Conservation (phyloP, 2,329 filamentous ascomycete species). For the Basipetospora chlamydospora region DNA sequence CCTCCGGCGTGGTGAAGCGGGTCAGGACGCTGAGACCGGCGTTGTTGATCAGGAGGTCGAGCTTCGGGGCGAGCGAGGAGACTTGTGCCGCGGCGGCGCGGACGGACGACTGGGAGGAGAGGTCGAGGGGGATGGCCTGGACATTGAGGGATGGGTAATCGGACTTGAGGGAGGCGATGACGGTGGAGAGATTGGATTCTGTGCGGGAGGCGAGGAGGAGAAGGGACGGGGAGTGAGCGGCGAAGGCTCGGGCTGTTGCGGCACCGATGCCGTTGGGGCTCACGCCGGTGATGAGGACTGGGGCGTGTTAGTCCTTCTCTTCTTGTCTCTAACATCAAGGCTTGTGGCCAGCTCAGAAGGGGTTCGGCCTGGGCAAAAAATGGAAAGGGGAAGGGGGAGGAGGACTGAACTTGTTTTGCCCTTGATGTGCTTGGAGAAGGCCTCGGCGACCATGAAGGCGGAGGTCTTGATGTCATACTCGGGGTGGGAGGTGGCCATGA, state of each 20-base stretch:
- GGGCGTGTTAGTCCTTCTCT: neutral
- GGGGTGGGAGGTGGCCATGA: slow-evolving; percentile 2
- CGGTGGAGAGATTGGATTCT: slow-evolving; percentile 19
- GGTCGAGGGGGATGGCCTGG: slow-evolving; percentile 16
- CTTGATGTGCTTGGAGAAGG: slow-evolving; percentile 17
- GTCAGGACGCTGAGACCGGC: slow-evolving; percentile 24
- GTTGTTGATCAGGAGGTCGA: slow-evolving; percentile 27
- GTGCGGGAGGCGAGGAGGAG: slow-evolving; percentile 33
- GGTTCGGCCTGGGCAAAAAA: too few relatives aligned
- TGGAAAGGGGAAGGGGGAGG: too few relatives aligned
- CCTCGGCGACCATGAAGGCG: slow-evolving; percentile 14
- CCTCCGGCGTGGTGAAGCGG: slow-evolving; percentile 21
- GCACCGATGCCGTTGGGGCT: slow-evolving; percentile 24
- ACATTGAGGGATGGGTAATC: slow-evolving; percentile 5
- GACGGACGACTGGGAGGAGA: slow-evolving; percentile 21
- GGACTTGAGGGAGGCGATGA: slow-evolving; percentile 1
- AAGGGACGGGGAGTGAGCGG: slow-evolving; percentile 21
- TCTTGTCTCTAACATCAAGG: neutral
- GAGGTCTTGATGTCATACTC: slow-evolving; percentile 9
- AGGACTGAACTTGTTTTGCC: slow-evolving; percentile 19
- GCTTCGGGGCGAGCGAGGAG: slow-evolving; percentile 12
- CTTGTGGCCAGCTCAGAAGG: too few relatives aligned
- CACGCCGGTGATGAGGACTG: slow-evolving; percentile 26
- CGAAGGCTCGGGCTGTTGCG: slow-evolving; percentile 21
- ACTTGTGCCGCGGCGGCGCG: slow-evolving; percentile 22